Conservation (phyloP, 176 grass and related monocot species). For the Juncus effusus region DNA sequence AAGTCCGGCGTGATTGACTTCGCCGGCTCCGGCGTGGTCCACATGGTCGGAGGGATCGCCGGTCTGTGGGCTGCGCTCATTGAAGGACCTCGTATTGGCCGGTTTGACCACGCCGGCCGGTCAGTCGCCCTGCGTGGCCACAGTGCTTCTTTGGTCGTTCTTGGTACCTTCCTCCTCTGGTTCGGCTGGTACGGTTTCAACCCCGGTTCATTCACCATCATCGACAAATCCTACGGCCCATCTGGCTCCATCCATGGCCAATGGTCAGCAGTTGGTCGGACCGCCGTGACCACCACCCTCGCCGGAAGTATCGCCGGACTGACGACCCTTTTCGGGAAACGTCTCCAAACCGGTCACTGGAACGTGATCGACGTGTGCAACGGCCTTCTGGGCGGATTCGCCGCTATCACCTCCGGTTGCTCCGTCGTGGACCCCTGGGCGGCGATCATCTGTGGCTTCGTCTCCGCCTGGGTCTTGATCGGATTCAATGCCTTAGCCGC, state of each 20-base stretch:
- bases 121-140: conserved; percentile 79
- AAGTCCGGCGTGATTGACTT: conserved; percentile 89
- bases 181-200: conserved; percentile 97
- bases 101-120: conserved; percentile 67
- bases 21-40: conserved; percentile 88
- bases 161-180: conserved; percentile 92
- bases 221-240: conserved; percentile 69
- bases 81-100: conserved; percentile 76
- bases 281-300: conserved; percentile 85
- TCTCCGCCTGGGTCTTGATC: conserved; percentile 92
- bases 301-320: conserved; percentile 78
- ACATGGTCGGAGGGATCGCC: conserved; percentile 90
- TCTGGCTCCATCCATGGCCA: conserved; percentile 63
- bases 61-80: conserved; percentile 91
- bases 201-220: conserved; percentile 74
- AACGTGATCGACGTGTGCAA: conserved; percentile 93
- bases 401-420: conserved; percentile 82
- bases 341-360: conserved; percentile 90
- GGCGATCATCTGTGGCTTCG: conserved; percentile 85
- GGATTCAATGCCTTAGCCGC: conserved; percentile 62
- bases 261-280: conserved; percentile 92
- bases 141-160: conserved; percentile 82
- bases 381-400: conserved; percentile 87
- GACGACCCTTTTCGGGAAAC: conserved; percentile 87
- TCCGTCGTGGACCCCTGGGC: conserved; percentile 94